Evolutionary conservation across 1,284 basidiomycete species (phyloP), one percentile per base, ranked within the genome.

Genomic region (Cutaneotrichosporon cyanovorans): DNA sequence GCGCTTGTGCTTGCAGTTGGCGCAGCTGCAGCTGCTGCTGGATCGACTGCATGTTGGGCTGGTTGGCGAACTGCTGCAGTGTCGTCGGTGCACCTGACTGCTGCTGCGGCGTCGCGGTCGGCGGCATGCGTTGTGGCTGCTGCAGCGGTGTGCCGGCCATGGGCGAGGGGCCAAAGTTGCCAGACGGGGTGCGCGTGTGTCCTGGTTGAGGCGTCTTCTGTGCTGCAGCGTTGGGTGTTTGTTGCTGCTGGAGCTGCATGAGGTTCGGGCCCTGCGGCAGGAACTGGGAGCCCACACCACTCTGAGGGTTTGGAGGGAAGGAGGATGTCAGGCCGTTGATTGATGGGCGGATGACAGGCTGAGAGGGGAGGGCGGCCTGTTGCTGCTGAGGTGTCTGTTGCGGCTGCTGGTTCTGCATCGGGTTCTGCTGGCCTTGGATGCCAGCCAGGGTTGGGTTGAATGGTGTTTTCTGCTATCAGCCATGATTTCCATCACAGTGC

Each of bases 41-140:
- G n/a, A 51, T 41, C 19, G 48, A 48, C 31, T 54, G 46, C 37
- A 45, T 41, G 37, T 51, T 54, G 4, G 53, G 43, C 48, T 54
- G 53, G 41, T 47, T 51, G 9, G 53, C 53, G 38, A 54, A 54
- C 45, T 54, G 53, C 44, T 50, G 48, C 40, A 54, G 46, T 9
- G 45, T 15, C 43, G 31, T 5, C 45, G 52, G 31, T 32, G 45
- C 15, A 39, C 35, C 18, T 46, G 45, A 28, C 33, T 46, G 46
- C 28, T 43, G 41, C 19, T 46, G 43, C 25, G 46, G 43, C 23
- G 40, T 45, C 19, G 46, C 36, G 21, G 46, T 28, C 25, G 25
- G 40, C 32, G 45, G 44, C 22, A 40, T 40, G 37, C 42, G 48
- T 25, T 38, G 39, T 3, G 42, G 48, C 30, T 37, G 37, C 18